A percentile compares a stretch with the other conserved stretches of the same genome.
Conservation (phyloP, 331 rosid species). For the Pyracantha coccinea region DNA sequence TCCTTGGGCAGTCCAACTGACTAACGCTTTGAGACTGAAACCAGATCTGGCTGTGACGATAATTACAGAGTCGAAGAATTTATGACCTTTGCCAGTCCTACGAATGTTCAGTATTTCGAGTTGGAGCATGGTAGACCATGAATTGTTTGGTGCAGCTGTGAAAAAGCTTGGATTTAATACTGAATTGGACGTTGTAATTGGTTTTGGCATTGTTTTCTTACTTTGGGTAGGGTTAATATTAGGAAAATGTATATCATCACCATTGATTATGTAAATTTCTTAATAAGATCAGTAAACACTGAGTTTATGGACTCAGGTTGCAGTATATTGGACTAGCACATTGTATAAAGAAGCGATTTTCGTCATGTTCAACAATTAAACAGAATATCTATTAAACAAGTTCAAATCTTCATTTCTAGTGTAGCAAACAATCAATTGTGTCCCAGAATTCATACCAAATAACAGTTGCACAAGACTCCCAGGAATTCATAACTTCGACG, state of each 20-base stretch:
- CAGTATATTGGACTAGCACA: not conserved
- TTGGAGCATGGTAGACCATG: not conserved
- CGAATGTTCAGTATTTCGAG: not conserved
- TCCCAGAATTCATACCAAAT: not conserved
- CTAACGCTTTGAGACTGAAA: not conserved
- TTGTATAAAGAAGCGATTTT: constrained; percentile 3
- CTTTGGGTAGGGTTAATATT: not conserved
- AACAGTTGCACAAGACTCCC: not conserved
- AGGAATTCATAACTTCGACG: constrained; percentile 9
- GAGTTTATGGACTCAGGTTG: not conserved
- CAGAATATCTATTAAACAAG: not conserved
- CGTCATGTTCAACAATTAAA: not conserved
- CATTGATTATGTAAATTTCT: not conserved
- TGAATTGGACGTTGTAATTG: not conserved
- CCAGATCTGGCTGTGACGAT: not conserved
- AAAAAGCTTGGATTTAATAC: not conserved
- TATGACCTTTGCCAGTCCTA: not conserved
- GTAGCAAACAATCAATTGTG: not conserved
- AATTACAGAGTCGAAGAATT: not conserved
- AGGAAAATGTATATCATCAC: not conserved
- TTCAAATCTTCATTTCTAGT: not conserved
- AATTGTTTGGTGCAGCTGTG: not conserved
- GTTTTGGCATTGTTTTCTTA: not conserved
- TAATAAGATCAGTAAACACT: not conserved
- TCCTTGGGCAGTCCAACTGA: not conserved